Base-by-base conservation (phyloP, 2,329 filamentous ascomycete genomes). In the Myotisia sp. region DNA sequence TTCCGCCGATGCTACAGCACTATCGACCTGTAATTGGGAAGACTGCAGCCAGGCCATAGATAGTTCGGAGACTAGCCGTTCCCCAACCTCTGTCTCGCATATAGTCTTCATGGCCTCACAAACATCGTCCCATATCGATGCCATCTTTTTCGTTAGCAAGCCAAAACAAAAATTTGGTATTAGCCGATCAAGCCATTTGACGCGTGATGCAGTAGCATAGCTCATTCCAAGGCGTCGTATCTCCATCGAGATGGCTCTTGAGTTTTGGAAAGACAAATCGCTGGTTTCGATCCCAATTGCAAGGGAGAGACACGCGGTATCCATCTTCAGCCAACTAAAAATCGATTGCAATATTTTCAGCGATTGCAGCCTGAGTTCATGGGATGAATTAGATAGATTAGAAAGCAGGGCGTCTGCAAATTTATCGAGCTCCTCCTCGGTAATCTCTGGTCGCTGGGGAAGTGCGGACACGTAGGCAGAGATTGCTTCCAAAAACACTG, bases 81-180 rank as follows among this genome's bases (percentile, higher is more conserved):
- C 85, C 14, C 82, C 84, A 24, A 62, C 57, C 43, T 79, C 76
- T 14, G 68, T 69, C 44, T 81, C 70, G 13, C 76, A 71, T 35
- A 98, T 75, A 33, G 77, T 68, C 48, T 83, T 79, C 48, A 98
- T 60, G 1, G 81, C 75, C 36, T 75, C 70, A 33, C 79, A 74
- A 1, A 82, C 72, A 47, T 92, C 83, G 40, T 92, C 82, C 82
- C 87, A 94, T 4, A 92, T 65, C 22, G 84, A 84, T 1, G 85
- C 72, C 43, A 94, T 67, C 45, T 79, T 82, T 31, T 92, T 75
- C 1, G 86, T 90, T 39, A 95, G 68, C 56, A 94, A 70, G 31
- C 90, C 90, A 47, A 94, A 93, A 47, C 84, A 76, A 48, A 86
- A 95, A 0, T 73, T 68, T 0, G 86, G 81, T 19, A 95, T 69